Base-by-base conservation (phyloP, 345 rosid genomes). In the Salix udensis region DNA sequence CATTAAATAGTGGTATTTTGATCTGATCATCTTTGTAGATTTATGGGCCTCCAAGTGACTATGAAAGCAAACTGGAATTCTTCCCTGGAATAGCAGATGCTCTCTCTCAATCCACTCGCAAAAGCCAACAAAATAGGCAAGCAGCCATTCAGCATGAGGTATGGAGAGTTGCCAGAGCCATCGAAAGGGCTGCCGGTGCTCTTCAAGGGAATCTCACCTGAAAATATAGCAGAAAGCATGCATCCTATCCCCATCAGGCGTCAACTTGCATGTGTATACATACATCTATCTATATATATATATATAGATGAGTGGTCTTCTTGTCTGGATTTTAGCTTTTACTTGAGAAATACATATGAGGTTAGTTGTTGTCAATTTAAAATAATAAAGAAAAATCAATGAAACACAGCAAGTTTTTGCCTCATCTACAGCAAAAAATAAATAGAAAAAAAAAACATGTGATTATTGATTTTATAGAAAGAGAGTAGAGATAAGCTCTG, bases 121-220 rank as follows among this genome's bases (percentile, higher is more conserved):
- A 52, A 77, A 80, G 71, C 18, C 19, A 7, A 37, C 48, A 31
- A 40, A 76, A 84, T 2, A 64, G 71, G 76, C 68, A 44, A 55
- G 87, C 80, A 64, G 53, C 73, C 5, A 81, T 93, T 40, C 88
- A 90, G 78, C 99, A 92, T 52, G 94, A 96, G 86, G 82, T 91
- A 53, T 93, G 99, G 99, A 91, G 94, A 81, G 94, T 88, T n/a
- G 85, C 88, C 18, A 92, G 99, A 80, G 97, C 95, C 74, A 89
- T 96, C 70, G 88, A 86, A 77, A 89, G 97, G 78, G 94, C 93
- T 74, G 91, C 97, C 44, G 64, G 69, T 83, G 95, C 89, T 82
- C 96, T 96, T 5, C 82, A 71, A 82, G 99, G 98, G 30, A 46
- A 72, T 21, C 70, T 81, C 44, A 28, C 55, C 37, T 81, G 48